A percentile compares a stretch with the other conserved stretches of the same genome.
Conservation (phyloP, 129 eudicot species). For the Artemisia argyi region DNA sequence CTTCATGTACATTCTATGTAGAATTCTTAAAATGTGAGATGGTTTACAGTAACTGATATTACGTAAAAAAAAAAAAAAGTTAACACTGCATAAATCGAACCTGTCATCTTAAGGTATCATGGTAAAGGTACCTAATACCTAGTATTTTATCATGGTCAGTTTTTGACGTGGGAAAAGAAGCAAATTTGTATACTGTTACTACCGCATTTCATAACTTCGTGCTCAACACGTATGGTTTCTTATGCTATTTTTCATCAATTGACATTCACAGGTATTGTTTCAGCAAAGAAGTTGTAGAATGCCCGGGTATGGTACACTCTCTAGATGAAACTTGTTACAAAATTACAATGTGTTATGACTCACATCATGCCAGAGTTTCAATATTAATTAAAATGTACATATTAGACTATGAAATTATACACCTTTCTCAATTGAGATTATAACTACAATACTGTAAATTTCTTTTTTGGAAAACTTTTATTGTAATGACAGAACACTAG, state of each 20-base stretch:
- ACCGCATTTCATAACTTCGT: conserved; percentile 1
- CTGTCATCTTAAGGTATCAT: too few species aligned
- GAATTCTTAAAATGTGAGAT: not conserved
- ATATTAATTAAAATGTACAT: not conserved
- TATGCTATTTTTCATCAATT: not conserved
- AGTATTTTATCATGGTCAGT: too few species aligned
- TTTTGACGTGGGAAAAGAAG: too few species aligned
- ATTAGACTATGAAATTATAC: not conserved
- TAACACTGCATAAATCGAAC: not conserved
- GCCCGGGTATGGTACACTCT: conserved; percentile 65
- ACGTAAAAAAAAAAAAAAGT: not conserved
- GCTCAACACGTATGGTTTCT: not conserved
- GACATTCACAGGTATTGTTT: conserved; percentile 41
- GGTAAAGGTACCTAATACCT: too few species aligned
- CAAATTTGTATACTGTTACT: conserved; percentile 3
- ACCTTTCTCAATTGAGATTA: conserved; percentile 1
- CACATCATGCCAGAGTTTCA: not conserved
- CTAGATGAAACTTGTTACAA: conserved; percentile 4
- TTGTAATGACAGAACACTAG: conserved; percentile 4
- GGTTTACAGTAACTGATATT: too few species aligned
- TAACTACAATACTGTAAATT: not conserved
- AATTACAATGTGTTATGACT: conserved; percentile 16
- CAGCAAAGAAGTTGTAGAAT: conserved; percentile 93
- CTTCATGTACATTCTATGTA: not conserved
- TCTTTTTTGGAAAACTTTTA: conserved; percentile 1